phyloP scores from a whole-genome alignment of 257 asterid species.

The Solanum medicagineum region DNA sequence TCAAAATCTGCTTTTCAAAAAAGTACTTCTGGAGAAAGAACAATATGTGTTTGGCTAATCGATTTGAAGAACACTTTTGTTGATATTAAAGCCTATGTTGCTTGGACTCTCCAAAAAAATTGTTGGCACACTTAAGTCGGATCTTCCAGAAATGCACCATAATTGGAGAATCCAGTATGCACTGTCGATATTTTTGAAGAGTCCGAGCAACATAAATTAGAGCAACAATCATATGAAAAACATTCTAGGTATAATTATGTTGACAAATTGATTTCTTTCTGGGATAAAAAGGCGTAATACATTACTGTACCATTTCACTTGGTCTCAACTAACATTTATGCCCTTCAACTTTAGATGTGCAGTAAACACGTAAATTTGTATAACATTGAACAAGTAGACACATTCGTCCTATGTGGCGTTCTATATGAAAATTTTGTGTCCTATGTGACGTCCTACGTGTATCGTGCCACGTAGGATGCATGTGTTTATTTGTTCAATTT shows the following conservation, averaged over 20 bases:
- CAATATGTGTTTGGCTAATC: background rate
- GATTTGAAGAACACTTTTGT: background rate
- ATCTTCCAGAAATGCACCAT: background rate
- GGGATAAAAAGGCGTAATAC: background rate
- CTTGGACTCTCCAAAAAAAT: fast-evolving
- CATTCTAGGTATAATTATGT: background rate
- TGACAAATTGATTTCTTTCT: background rate
- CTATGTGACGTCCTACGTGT: no score
- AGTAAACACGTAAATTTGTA: no score
- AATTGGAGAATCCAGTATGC: background rate
- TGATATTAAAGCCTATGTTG: background rate
- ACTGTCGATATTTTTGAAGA: background rate
- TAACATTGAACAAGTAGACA: no score
- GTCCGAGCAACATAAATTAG: fast-evolving
- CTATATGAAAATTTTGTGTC: no score
- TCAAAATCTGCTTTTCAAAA: background rate
- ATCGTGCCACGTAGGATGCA: no score
- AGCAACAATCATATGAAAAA: background rate
- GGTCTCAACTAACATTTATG: no score
- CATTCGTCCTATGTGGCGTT: no score
- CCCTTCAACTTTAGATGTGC: no score
- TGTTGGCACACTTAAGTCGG: fast-evolving
- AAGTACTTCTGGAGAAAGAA: background rate
- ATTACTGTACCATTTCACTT: no score
- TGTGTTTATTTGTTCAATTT: no score